phyloP scores from a whole-genome alignment of 768 basidiomycete species.

The Leccinum boreale region DNA sequence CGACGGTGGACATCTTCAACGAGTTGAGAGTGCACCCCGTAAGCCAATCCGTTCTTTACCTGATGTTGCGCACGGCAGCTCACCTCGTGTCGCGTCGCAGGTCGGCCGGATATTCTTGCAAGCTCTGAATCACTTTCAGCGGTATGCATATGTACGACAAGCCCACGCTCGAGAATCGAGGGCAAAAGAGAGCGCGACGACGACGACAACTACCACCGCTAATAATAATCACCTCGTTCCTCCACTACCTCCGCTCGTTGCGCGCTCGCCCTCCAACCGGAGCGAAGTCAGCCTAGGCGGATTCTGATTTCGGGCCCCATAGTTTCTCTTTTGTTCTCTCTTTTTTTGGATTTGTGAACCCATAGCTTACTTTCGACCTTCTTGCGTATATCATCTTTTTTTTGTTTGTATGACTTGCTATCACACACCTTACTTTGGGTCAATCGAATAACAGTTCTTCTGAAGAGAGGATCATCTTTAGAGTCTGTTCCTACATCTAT shows the following conservation, averaged over 20 bases:
- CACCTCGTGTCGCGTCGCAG: constrained; percentile 35
- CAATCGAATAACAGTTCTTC: background rate
- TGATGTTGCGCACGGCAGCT: background rate
- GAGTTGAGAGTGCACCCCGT: constrained; percentile 76
- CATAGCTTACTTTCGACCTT: constrained; percentile 31
- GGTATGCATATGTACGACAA: constrained; percentile 82
- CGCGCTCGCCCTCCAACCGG: constrained; percentile 44
- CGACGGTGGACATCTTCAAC: constrained; percentile 82
- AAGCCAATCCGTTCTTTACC: constrained; percentile 23
- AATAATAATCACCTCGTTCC: constrained; percentile 35
- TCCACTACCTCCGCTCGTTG: constrained; percentile 26
- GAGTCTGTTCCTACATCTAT: too few species aligned
- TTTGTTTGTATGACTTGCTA: constrained; percentile 2
- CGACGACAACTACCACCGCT: background rate
- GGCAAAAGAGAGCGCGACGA: constrained; percentile 26
- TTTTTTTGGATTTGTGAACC: background rate
- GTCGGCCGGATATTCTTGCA: constrained; percentile 77
- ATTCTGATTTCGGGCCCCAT: constrained; percentile 18
- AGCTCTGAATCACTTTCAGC: constrained; percentile 83
- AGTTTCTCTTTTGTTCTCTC: background rate
- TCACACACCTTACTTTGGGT: background rate
- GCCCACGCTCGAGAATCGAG: constrained; percentile 62
- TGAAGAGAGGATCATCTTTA: background rate
- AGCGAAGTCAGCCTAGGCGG: constrained; percentile 44
- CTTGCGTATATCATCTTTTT: constrained; percentile 24